Base-by-base conservation (phyloP, 2,329 filamentous ascomycete species). In the Zymoseptoria ardabiliae region DNA sequence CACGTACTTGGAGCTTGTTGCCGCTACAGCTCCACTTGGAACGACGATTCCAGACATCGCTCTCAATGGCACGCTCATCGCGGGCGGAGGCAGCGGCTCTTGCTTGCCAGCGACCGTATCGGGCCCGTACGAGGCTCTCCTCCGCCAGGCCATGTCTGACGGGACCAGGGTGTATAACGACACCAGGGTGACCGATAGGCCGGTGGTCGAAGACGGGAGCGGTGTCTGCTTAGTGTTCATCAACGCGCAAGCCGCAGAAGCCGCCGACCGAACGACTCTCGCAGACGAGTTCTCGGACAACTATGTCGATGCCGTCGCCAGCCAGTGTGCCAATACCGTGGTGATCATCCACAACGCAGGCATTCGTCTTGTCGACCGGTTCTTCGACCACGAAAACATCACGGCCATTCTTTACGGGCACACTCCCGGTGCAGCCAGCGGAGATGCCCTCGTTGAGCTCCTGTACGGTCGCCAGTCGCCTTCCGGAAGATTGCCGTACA, bases 321-420 rank as follows among this genome's bases (percentile, higher is more conserved):
- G 54, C 8, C 57, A 66, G 35, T 82, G 79, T 72, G 75, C 72
- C 66, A 82, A 82, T 67, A 82, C 80, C 0, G 70, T 83, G 35
- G 79, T 83, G 28, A 69, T 82, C 20, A 77, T 74, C 3, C 74
- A 79, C 66, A 74, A 74, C 6, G 72, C 70, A 19, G 77, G 66
- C 25, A 59, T 68, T 54, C 61, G 67, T 13, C 59, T 67, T 48
- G 64, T 72, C 20, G 67, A 71, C 57, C 56, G 58, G 41, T 71
- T 64, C 64, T 64, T 68, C 60, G 64, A 69, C 21, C 63, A 71
- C 53, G 65, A 68, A 11, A 61, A 67, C 50, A 61, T 64, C 62
- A 72, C 70, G 1, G 64, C 64, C 11, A 56, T 57, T 9, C 57
- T 66, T 35, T 63, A 60, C 41, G 64, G 59, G 3, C 64, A 66